These are phyloP conservation scores for Alternaria ethzedia DNA, from an alignment of 2,329 filamentous ascomycete genomes.

Conservation along the genomic window DNA sequence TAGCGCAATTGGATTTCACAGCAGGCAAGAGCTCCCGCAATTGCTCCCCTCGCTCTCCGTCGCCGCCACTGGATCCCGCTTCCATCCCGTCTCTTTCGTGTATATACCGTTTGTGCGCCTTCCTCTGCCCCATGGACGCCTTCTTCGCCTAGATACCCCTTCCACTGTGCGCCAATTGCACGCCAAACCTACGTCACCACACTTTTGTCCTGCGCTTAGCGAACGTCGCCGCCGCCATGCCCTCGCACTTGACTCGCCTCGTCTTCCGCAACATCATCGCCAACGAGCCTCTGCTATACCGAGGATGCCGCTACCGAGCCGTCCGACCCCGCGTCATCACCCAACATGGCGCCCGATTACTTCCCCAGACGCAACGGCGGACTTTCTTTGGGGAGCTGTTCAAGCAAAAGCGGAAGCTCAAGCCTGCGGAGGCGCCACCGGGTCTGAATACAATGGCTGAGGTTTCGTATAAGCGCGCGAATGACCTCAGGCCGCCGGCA, in stretches of 20 bases:
- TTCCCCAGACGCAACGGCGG: conserved; percentile 52
- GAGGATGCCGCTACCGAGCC: conserved; percentile 51
- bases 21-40: conserved; percentile 4
- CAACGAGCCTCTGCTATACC: conserved; percentile 56
- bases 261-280: conserved; percentile 65
- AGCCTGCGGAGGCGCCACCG: conserved; percentile 68
- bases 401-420: conserved; percentile 64
- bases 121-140: conserved; percentile 19
- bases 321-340: conserved; percentile 27
- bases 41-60: conserved; percentile 3
- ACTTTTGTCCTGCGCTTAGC: conserved; percentile 4
- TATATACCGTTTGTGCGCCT: conserved; percentile 13
- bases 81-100: conserved; percentile 21
- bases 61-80: conserved; percentile 12
- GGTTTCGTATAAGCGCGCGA: conserved; percentile 66
- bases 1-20: conserved; percentile 28
- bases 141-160: conserved; percentile 1
- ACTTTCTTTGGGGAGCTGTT: conserved; percentile 70
- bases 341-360: conserved; percentile 27
- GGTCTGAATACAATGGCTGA: conserved; percentile 76
- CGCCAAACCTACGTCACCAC: conserved; percentile 4
- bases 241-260: conserved; percentile 65
- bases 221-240: conserved; percentile 53
- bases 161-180: conserved; percentile 15
- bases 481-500: conserved; percentile 69